phyloP scores from a whole-genome alignment of 1,284 basidiomycete genomes.

The Ganoderma lingzhi region DNA sequence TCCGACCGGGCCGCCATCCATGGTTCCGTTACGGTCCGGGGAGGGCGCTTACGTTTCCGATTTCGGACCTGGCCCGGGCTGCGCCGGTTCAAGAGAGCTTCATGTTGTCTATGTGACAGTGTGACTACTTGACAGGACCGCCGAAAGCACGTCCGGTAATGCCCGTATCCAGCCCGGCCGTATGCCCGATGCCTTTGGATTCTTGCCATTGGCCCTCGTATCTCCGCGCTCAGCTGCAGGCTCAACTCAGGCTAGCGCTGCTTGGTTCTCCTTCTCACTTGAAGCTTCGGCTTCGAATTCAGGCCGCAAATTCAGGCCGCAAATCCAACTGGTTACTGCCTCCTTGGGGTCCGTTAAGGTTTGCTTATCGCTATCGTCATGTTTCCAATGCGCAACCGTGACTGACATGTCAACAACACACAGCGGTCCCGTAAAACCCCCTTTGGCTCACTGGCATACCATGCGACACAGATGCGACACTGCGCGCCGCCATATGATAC shows the following conservation, averaged over 20 bases:
- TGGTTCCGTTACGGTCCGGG: not conserved
- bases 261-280: no score
- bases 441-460: not conserved
- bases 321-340: not conserved
- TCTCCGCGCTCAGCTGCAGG: not conserved
- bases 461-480: not conserved
- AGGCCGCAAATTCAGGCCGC: not conserved
- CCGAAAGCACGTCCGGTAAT: not conserved
- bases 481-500: not conserved
- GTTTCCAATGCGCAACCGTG: not conserved
- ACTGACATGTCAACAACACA: not conserved
- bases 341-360: not conserved
- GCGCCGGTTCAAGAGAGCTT: no score
- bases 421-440: not conserved
- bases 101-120: not conserved
- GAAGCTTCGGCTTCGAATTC: no score
- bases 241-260: no score
- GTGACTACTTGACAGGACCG: not conserved
- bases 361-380: not conserved
- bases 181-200: not conserved
- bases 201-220: not conserved
- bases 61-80: not conserved
- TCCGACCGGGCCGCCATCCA: not conserved
- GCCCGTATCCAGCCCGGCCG: not conserved
- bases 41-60: not conserved